A percentile compares a stretch with the other conserved stretches of the same genome.
These are phyloP conservation scores for Cryptococcus wingfieldii DNA, from an alignment of 1,284 basidiomycete species.

Conservation along the genomic window DNA sequence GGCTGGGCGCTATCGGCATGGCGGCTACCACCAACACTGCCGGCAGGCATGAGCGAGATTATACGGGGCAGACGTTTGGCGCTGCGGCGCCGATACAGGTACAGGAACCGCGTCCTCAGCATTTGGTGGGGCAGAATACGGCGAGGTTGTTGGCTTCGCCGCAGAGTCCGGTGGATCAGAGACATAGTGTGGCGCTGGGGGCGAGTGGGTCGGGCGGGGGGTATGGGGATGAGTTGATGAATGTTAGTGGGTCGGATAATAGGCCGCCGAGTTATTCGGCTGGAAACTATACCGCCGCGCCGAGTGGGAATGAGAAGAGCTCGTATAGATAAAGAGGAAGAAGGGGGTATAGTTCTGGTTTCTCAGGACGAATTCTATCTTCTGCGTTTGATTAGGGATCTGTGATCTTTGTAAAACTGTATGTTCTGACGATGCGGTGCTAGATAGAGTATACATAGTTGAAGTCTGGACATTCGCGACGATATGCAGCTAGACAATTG, in stretches of 20 bases:
- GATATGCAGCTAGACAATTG: too few species aligned
- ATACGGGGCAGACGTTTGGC: slow-evolving; percentile 20
- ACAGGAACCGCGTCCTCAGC: slow-evolving; percentile 14
- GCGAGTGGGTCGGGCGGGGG: not conserved
- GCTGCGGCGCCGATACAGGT: slow-evolving; percentile 5
- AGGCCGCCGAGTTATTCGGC: slow-evolving; percentile 18
- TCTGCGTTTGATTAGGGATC: too few species aligned
- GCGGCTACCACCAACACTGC: slow-evolving; percentile 22
- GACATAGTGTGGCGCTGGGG: not conserved
- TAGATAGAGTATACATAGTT: too few species aligned
- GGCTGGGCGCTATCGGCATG: slow-evolving; percentile 33
- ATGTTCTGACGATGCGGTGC: too few species aligned
- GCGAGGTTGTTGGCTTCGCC: slow-evolving; percentile 6
- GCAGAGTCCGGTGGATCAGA: not conserved
- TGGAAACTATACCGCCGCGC: slow-evolving; percentile 4
- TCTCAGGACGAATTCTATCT: too few species aligned
- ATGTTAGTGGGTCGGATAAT: slow-evolving; percentile 1
- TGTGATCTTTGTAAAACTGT: too few species aligned
- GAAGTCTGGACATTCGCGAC: too few species aligned
- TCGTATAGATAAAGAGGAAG: slow-evolving; percentile 4
- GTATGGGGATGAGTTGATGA: not conserved
- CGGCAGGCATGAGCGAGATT: slow-evolving; percentile 23
- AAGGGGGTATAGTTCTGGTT: too few species aligned
- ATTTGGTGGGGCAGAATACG: slow-evolving; percentile 5
- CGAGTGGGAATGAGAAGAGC: slow-evolving; percentile 10